Evolutionary conservation across 257 asterid species (phyloP).

Genomic region (Nicotiana obtusifolia): DNA sequence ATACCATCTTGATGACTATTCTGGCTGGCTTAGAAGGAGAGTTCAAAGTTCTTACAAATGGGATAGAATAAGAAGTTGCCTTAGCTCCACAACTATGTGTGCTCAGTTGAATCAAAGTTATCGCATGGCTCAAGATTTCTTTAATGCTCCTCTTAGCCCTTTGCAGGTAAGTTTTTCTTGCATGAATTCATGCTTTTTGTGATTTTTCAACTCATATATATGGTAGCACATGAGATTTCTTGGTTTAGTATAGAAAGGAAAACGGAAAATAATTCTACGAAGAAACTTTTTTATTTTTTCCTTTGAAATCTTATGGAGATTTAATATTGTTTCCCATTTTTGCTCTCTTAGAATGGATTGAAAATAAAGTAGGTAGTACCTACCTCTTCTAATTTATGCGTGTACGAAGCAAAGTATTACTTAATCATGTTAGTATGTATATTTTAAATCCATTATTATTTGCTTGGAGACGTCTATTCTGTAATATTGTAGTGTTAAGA

Average conservation of each 20-base stretch:
- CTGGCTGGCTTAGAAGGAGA: constrained; percentile 63
- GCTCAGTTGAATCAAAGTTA: constrained; percentile 73
- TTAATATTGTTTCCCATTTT: not conserved
- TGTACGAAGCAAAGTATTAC: too few species aligned
- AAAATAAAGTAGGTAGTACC: not conserved
- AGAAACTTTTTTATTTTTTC: not conserved
- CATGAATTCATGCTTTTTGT: not conserved
- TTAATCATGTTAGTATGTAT: not conserved
- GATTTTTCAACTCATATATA: not conserved
- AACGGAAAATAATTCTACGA: not conserved
- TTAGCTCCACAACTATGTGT: constrained; percentile 64
- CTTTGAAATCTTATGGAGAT: not conserved
- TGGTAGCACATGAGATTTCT: not conserved
- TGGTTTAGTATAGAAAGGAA: not conserved
- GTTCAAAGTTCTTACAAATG: constrained; percentile 66
- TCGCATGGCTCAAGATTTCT: constrained; percentile 85
- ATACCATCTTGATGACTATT: constrained; percentile 54
- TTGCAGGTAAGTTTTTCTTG: constrained; percentile 49
- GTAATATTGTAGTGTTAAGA: not conserved
- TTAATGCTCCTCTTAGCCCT: constrained; percentile 69
- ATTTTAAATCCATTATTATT: not conserved
- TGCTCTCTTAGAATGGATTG: too few species aligned
- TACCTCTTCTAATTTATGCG: too few species aligned
- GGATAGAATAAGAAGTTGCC: constrained; percentile 74
- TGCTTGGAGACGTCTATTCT: not conserved